Conservation (phyloP, 768 basidiomycete genomes). For the Tylopilus felleus region DNA sequence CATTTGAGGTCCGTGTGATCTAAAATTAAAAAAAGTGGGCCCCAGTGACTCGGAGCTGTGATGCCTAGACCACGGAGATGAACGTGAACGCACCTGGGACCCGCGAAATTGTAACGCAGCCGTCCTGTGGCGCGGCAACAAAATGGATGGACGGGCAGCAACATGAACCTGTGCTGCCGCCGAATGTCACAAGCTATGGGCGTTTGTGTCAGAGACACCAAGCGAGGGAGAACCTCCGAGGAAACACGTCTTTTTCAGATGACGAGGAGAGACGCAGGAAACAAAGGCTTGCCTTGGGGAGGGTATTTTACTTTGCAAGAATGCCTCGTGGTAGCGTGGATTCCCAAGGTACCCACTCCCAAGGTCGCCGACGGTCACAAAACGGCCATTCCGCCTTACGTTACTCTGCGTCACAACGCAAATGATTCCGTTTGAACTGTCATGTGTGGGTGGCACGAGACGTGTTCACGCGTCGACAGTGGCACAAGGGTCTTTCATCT, state of each 20-base stretch:
- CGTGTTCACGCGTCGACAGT: not conserved
- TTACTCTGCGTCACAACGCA: not conserved
- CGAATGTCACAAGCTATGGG: too few species aligned
- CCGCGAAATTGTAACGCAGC: not conserved
- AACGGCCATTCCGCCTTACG: not conserved
- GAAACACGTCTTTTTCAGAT: too few species aligned
- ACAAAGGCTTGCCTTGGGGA: not conserved
- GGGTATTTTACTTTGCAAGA: not conserved
- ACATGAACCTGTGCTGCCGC: not conserved
- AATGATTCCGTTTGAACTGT: too few species aligned
- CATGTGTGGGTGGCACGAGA: not conserved
- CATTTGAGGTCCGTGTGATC: not conserved
- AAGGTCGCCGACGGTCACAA: not conserved
- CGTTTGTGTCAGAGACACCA: too few species aligned
- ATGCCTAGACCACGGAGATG: constrained; percentile 14
- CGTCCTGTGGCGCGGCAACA: not conserved
- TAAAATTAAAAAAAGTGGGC: not conserved
- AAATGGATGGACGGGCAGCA: not conserved
- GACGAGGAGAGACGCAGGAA: not conserved
- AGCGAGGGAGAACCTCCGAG: too few species aligned
- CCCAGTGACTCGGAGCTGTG: not conserved
- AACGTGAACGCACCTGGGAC: constrained; percentile 1
- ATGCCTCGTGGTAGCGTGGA: not conserved
- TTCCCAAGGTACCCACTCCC: not conserved
- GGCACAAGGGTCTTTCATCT: not conserved